Evolutionary conservation across 345 rosid species (phyloP).

Genomic region (Gossypium ekmanianum): DNA sequence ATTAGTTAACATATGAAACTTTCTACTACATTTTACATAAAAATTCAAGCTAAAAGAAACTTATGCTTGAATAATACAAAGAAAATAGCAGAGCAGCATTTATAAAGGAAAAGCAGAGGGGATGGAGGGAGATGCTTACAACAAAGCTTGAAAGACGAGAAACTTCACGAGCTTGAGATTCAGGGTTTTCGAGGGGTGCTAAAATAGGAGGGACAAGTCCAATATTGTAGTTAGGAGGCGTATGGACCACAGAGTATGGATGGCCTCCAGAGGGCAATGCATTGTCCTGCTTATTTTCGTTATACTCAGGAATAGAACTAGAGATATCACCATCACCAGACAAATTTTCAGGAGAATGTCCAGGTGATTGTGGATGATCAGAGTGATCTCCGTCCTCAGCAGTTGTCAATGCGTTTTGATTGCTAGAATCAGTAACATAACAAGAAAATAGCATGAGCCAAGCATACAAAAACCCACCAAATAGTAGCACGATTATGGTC

Average conservation of each 20-base stretch:
- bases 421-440: slow-evolving; percentile 32
- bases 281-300: slow-evolving; percentile 57
- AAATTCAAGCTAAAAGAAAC: not conserved
- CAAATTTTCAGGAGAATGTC: slow-evolving; percentile 47
- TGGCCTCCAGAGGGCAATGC: slow-evolving; percentile 46
- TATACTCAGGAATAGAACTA: slow-evolving; percentile 46
- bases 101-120: not conserved
- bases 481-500: not conserved
- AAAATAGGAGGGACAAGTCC: slow-evolving; percentile 62
- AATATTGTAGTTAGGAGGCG: slow-evolving; percentile 51
- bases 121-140: slow-evolving; percentile 39
- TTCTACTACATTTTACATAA: not conserved
- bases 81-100: not conserved
- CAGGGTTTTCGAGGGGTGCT: slow-evolving; percentile 63
- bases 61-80: slow-evolving; percentile 3
- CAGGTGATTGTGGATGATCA: slow-evolving; percentile 43
- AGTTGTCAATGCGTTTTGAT: slow-evolving; percentile 34
- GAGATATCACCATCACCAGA: slow-evolving; percentile 52
- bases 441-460: not conserved
- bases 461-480: not conserved
- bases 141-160: slow-evolving; percentile 73
- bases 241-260: slow-evolving; percentile 53
- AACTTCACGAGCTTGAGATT: slow-evolving; percentile 70
- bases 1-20: slow-evolving; percentile 3
- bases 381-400: slow-evolving; percentile 51